phyloP scores from a whole-genome alignment of 306 rosid species.

The Vigna nakashimae region DNA sequence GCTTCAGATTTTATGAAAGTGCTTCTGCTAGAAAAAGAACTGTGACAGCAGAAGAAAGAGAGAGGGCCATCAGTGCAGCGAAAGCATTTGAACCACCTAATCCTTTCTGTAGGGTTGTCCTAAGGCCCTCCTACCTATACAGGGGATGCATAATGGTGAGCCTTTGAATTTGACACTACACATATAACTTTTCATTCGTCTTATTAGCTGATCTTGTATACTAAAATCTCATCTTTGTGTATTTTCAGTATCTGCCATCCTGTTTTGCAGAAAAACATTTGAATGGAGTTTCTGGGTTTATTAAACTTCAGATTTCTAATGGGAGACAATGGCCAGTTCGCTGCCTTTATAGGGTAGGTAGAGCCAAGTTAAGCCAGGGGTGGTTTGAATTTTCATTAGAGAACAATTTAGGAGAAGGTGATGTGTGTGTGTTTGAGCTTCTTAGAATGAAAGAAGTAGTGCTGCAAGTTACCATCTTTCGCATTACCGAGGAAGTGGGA shows the following conservation, averaged over 20 bases:
- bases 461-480: constrained; percentile 82
- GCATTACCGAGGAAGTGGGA: constrained; percentile 66
- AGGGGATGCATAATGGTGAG: constrained; percentile 99
- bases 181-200: constrained; percentile 15
- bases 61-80: constrained; percentile 76
- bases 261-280: constrained; percentile 96
- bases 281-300: constrained; percentile 88
- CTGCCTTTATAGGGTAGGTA: constrained; percentile 87
- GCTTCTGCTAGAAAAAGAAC: constrained; percentile 98
- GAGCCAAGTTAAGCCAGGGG: constrained; percentile 96
- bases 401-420: constrained; percentile 94
- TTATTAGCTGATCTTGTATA: constrained; percentile 10
- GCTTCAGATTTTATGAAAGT: constrained; percentile 89
- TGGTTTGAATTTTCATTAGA: constrained; percentile 91
- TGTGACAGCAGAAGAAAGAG: constrained; percentile 96
- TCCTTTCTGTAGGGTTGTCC: constrained; percentile 93
- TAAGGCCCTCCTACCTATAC: constrained; percentile 93
- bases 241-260: constrained; percentile 89
- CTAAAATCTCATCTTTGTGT: constrained; percentile 23
- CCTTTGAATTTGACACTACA: constrained; percentile 21
- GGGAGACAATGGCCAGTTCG: constrained; percentile 94
- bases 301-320: constrained; percentile 81
- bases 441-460: constrained; percentile 70
- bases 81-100: constrained; percentile 87
- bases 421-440: constrained; percentile 92